phyloP scores from a whole-genome alignment of 1,284 basidiomycete genomes.

The Stygiomarasmius scandens region DNA sequence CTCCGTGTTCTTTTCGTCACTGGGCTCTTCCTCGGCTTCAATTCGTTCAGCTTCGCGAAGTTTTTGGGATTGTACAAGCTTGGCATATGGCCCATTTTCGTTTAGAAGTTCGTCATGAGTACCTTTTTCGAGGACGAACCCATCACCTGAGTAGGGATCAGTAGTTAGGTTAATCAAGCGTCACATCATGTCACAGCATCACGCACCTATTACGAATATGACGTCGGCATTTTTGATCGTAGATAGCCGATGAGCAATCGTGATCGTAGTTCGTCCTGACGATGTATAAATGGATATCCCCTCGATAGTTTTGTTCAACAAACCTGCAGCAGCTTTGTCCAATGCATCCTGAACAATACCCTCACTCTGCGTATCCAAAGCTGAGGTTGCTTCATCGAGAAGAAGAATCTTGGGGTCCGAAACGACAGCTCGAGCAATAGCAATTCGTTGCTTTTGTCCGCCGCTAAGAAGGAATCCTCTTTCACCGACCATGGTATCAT shows the following conservation, averaged over 20 bases:
- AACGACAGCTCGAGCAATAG: conserved; percentile 94
- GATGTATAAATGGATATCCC: conserved; percentile 42
- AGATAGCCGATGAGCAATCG: conserved; percentile 76
- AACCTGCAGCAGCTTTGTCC: conserved; percentile 82
- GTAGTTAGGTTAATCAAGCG: too few relatives aligned
- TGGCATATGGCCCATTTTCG: conserved; percentile 71
- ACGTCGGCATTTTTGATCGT: conserved; percentile 82
- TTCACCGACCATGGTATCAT: conserved; percentile 92
- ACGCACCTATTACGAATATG: conserved; percentile 93
- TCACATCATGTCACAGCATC: too few relatives aligned
- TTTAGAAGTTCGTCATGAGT: conserved; percentile 81
- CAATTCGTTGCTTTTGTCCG: conserved; percentile 91
- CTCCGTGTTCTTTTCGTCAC: conserved; percentile 51
- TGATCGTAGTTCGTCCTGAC: conserved; percentile 77
- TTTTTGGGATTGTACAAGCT: conserved; percentile 81
- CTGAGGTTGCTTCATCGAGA: conserved; percentile 88
- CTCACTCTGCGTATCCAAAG: conserved; percentile 90
- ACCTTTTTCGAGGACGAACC: conserved; percentile 82
- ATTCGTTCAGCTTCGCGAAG: conserved; percentile 55
- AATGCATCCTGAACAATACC: conserved; percentile 94
- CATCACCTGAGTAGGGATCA: too few relatives aligned
- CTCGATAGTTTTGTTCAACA: conserved; percentile 33
- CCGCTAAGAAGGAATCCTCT: conserved; percentile 90
- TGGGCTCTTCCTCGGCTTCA: conserved; percentile 32
- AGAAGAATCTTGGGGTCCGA: conserved; percentile 86